Base-by-base conservation (phyloP, 2,329 filamentous ascomycete species). In the Daldinia sp. region DNA sequence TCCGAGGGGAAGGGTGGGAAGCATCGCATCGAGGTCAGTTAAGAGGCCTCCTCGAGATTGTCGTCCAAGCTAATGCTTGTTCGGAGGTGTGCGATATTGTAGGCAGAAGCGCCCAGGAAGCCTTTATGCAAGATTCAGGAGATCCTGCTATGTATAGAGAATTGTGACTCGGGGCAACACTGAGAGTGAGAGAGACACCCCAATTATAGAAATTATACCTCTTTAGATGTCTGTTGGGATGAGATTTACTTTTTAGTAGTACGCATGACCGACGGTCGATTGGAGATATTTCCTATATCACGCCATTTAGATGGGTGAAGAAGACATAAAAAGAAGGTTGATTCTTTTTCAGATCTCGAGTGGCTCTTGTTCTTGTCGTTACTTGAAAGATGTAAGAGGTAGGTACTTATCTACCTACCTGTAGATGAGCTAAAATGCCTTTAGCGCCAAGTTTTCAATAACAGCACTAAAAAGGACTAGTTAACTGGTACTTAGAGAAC, bases 11-110 rank as follows among this genome's bases (percentile, higher is more conserved):
- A 29, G 7, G 62, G 63, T 27, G 67, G 67, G 9, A 21, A 57
- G 17, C 67, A 71, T 45, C 62, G 39, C 9, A 62, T 71, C 34
- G 55, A 66, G 51, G 61, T 67, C 25, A 57, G 45, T 39, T 67
- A 63, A 47, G 34, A 19, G 47, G 21, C 30, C 34, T 35, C 37
- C 48, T 41, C 9, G 45, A 49, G 9, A 34, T n/a, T 13, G n/a
- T 43, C 15, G 45, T 13, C 1, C 30, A 21, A 9, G 41, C 17
- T 41, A 39, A 49, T 53, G 17, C 10, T 19, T 17, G 13, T 43
- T 32, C 39, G 23, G 39, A 25, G 32, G 41, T 47, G 43, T 41
- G 25, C 13, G 17, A 17, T 56, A 11, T 35, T 41, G 30, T 30
- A 63, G 51, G 55, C 48, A 63, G 51, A 59, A 52, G 39, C 32